Conservation (phyloP, 148 eudicot species). For the Vaccinium myrtillus region DNA sequence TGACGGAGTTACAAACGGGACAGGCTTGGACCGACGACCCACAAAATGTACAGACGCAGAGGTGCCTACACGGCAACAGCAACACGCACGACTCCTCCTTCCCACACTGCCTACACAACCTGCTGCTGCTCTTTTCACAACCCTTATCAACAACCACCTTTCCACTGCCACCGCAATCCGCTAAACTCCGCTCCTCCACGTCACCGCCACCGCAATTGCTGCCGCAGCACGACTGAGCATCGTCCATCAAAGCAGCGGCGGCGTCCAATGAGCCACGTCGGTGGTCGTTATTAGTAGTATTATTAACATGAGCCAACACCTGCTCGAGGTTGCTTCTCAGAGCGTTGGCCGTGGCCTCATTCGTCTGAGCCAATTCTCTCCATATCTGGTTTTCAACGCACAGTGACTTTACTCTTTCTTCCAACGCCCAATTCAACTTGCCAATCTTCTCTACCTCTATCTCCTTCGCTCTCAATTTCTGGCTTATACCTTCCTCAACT, state of each 20-base stretch:
- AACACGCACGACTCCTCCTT: conserved; percentile 64
- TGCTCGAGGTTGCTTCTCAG: conserved; percentile 61
- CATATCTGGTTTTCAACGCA: conserved; percentile 71
- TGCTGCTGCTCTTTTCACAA: conserved; percentile 5
- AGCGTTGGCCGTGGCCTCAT: conserved; percentile 77
- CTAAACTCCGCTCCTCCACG: conserved; percentile 3
- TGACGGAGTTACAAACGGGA: conserved; percentile 62
- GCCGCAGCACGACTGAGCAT: conserved; percentile 78
- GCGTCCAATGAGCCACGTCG: conserved; percentile 3
- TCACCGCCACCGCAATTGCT: conserved; percentile 33
- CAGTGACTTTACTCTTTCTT: conserved; percentile 57
- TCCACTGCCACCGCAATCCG: neutral
- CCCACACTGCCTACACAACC: conserved; percentile 66
- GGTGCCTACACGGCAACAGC: conserved; percentile 82
- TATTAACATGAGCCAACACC: conserved; percentile 43
- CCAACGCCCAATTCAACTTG: conserved; percentile 55
- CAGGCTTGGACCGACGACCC: conserved; percentile 60
- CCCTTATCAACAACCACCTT: neutral
- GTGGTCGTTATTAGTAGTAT: neutral
- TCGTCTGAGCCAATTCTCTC: conserved; percentile 76
- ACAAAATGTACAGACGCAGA: conserved; percentile 71
- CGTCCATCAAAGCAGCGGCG: conserved; percentile 33
- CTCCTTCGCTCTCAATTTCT: conserved; percentile 53
- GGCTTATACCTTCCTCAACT: conserved; percentile 44
- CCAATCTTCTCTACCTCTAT: conserved; percentile 51